These are phyloP conservation scores for Petunia secreta DNA, from an alignment of 257 asterid genomes.

Conservation along the genomic window DNA sequence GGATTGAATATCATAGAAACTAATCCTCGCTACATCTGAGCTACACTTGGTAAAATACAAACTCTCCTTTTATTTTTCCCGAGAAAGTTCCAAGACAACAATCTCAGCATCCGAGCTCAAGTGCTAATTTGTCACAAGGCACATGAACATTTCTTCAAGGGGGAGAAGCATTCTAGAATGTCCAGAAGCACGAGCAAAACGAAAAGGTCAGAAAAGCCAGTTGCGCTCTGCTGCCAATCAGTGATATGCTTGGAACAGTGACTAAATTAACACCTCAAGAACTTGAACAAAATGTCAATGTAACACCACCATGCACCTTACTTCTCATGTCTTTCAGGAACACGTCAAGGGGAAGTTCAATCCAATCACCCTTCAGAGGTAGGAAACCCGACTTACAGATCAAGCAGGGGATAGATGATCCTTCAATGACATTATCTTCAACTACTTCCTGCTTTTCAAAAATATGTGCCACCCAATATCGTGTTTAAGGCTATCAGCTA, in stretches of 20 bases:
- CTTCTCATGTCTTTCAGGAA: background rate
- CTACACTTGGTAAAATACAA: background rate
- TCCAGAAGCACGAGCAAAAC: background rate
- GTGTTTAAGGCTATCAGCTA: background rate
- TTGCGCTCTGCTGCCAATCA: background rate
- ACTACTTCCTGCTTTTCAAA: background rate
- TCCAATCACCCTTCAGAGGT: background rate
- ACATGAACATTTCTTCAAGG: background rate
- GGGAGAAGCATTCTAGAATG: background rate
- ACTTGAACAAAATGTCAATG: background rate
- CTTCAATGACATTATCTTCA: background rate
- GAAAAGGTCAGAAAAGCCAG: background rate
- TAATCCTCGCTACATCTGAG: background rate
- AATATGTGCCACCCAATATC: slow-evolving; percentile 6
- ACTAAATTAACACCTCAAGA: background rate
- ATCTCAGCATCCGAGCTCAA: background rate
- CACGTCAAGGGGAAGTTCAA: background rate
- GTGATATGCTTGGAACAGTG: slow-evolving; percentile 10
- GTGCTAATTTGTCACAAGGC: background rate
- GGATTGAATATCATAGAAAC: background rate
- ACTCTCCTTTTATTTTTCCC: background rate
- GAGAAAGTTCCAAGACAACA: slow-evolving; percentile 3
- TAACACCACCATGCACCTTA: background rate
- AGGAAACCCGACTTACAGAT: background rate
- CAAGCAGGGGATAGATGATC: background rate